Base-by-base conservation (phyloP, 1,139 yeast species). In the Pneumocystis murina region DNA sequence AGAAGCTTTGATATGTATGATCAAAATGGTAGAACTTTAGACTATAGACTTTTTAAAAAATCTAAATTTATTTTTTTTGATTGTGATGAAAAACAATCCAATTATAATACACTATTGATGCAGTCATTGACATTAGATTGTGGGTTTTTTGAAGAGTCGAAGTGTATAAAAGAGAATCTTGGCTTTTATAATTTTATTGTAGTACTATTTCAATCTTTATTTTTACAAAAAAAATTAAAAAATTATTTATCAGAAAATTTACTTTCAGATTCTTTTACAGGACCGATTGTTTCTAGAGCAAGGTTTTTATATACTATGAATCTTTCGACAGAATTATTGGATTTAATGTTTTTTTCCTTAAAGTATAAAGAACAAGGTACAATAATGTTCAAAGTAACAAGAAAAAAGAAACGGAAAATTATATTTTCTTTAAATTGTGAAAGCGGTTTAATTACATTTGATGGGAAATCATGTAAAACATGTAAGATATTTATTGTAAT, bases 321-420 rank as follows among this genome's bases (percentile, higher is more conserved):
- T 6, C 16, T 41, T 17, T 17, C 8, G 17, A n/a, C 12, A n/a
- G 43, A 40, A 16, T 17, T n/a, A 16, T n/a, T n/a, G 17, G 43
- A 40, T 40, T 40, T 40, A 40, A n/a, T n/a, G 17, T 40, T 40
- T 16, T 40, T 40, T 40, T 17, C 54, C 28, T 41, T 41, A 41
- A 41, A 41, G 17, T n/a, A 20, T 39, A 39, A 39, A 40, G 20
- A 40, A 40, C 43, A 40, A 40, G 20, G 43, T 41, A 41, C 28
- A 41, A 8, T 17, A 17, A 41, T 87, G 65, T 72, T 85, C 48
- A 81, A 88, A 68, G 81, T 87, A 35, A 86, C 95, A 1, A 85
- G 82, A 64, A 83, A 83, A 68, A 86, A 89, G 66, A 81, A 80
- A 69, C 82, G 84, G 55, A 79, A 84, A 68, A 76, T 82, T 41